Percentiles rank a stretch among this genome's conserved stretches.
Conservation (phyloP, 202 grass and related monocot species). For the Carex arenaria region DNA sequence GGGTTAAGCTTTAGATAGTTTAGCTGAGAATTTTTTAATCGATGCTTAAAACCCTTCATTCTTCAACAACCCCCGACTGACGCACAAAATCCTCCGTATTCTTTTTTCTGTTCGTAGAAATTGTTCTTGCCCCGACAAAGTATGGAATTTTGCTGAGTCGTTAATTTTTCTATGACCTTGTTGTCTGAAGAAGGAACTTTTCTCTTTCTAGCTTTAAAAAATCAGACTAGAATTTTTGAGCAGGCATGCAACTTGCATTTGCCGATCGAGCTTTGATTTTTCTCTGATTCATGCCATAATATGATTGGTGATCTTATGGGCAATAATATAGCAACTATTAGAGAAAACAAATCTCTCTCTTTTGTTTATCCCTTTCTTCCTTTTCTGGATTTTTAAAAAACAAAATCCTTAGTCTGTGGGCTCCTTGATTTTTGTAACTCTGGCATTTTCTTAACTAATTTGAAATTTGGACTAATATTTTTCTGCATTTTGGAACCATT, state of each 20-base stretch:
- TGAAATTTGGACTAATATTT: not conserved
- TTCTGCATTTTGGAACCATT: not conserved
- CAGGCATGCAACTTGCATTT: not conserved
- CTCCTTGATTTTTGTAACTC: not conserved
- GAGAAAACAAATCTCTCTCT: not conserved
- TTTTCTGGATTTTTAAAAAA: not conserved
- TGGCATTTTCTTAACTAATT: not conserved
- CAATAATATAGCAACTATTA: not conserved
- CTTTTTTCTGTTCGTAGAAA: not conserved
- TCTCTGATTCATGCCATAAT: not conserved
- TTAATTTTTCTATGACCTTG: not conserved
- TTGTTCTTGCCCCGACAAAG: not conserved
- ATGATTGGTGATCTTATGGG: constrained; percentile 4
- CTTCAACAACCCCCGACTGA: too few species aligned
- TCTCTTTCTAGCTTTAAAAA: not conserved
- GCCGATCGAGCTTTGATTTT: not conserved
- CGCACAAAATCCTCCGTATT: not conserved
- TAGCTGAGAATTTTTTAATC: not conserved
- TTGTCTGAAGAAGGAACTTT: not conserved
- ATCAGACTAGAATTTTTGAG: not conserved
- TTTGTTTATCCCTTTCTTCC: not conserved
- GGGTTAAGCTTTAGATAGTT: not conserved
- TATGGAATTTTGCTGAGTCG: not conserved
- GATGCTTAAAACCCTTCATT: not conserved
- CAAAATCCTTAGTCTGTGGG: not conserved